phyloP scores from a whole-genome alignment of 1,139 yeast species.

The Torulaspora pretoriensis region DNA sequence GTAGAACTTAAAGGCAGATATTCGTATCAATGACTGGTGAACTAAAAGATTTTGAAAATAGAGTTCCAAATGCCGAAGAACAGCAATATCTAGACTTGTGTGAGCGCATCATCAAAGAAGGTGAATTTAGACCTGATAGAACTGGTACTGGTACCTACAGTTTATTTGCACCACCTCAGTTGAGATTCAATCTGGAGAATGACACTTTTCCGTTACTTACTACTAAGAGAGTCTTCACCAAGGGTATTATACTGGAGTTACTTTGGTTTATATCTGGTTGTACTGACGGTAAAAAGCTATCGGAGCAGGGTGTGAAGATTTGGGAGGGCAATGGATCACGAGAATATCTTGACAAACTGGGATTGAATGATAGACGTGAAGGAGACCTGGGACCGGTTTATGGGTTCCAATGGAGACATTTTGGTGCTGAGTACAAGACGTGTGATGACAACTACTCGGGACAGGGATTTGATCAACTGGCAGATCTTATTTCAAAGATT shows the following conservation, averaged over 20 bases:
- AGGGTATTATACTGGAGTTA: conserved; percentile 83
- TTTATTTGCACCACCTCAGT: conserved; percentile 91
- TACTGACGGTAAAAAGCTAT: conserved; percentile 76
- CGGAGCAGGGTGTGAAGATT: conserved; percentile 82
- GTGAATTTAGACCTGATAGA: conserved; percentile 89
- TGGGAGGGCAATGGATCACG: conserved; percentile 99
- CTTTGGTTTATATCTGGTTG: conserved; percentile 90
- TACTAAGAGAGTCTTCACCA: conserved; percentile 85
- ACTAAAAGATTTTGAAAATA: background rate
- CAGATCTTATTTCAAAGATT: conserved; percentile 71
- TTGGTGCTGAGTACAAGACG: conserved; percentile 85
- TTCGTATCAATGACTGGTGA: conserved; percentile 28
- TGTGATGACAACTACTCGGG: conserved; percentile 85
- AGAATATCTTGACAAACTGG: conserved; percentile 79
- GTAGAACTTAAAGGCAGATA: conserved; percentile 11
- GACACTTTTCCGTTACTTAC: conserved; percentile 83
- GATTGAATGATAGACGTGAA: conserved; percentile 73
- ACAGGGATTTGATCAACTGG: conserved; percentile 86
- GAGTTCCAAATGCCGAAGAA: conserved; percentile 49
- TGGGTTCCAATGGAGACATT: conserved; percentile 99
- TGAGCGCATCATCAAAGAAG: conserved; percentile 66
- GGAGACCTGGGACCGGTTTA: conserved; percentile 98
- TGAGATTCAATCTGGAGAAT: conserved; percentile 71
- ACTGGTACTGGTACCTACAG: conserved; percentile 96
- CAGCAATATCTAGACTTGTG: conserved; percentile 84